phyloP scores from a whole-genome alignment of 345 rosid genomes.

The Citrus australasica region DNA sequence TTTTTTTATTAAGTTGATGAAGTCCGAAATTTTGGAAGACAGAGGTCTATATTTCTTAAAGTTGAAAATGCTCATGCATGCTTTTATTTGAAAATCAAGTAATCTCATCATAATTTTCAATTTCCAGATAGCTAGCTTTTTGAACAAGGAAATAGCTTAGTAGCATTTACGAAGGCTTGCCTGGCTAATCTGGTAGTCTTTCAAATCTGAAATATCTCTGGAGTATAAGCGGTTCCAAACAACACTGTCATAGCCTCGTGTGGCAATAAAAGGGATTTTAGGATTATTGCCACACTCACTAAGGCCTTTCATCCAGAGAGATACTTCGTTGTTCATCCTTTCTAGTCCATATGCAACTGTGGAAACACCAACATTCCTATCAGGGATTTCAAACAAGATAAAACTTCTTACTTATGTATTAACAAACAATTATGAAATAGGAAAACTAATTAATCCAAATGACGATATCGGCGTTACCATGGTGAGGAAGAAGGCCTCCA shows the following conservation, averaged over 20 bases:
- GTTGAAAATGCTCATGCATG: not conserved
- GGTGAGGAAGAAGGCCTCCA: constrained; percentile 94
- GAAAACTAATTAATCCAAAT: constrained; percentile 7
- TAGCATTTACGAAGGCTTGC: constrained; percentile 30
- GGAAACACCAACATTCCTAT: constrained; percentile 30
- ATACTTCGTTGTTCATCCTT: constrained; percentile 79
- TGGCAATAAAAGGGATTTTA: constrained; percentile 70
- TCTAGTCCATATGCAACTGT: constrained; percentile 83
- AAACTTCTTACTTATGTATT: not conserved
- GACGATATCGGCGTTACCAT: constrained; percentile 43
- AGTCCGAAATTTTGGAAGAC: not conserved
- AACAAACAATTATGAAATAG: not conserved
- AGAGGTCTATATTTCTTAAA: not conserved
- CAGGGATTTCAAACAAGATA: constrained; percentile 22
- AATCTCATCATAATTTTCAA: not conserved
- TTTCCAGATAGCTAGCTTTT: not conserved
- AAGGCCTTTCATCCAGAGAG: constrained; percentile 82
- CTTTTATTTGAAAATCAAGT: not conserved
- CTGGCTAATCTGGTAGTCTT: constrained; percentile 61
- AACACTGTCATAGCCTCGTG: constrained; percentile 77
- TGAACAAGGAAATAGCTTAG: not conserved
- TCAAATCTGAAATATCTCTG: constrained; percentile 54
- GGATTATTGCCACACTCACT: constrained; percentile 36
- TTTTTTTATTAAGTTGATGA: not conserved
- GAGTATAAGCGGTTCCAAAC: constrained; percentile 94